Base-by-base conservation (phyloP, 2,329 filamentous ascomycete genomes). In the Cryphonectria radicalis region DNA sequence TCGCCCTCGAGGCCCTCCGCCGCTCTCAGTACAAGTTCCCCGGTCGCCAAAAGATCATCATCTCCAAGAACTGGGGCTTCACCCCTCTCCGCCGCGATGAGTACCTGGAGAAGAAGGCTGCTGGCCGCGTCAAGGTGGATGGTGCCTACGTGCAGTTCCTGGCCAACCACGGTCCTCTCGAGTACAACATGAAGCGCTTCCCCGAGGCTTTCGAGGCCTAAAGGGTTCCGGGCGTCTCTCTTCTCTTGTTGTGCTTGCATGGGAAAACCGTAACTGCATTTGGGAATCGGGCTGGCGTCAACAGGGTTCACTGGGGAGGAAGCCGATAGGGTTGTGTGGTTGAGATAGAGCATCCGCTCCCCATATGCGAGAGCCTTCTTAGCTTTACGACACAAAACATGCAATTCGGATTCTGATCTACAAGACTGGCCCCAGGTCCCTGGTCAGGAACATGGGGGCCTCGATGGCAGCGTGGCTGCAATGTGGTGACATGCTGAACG, bases 41-140 rank as follows among this genome's bases (percentile, higher is more conserved):
- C 78, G 96, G 96, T 86, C 95, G 96, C 88, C 96, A 99, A 91
- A 99, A 99, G 94, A 98, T 99, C 89, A 98, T 99, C 82, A 92
- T 98, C 88, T 97, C 93, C 90, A 99, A 98, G 94, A 99, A 99
- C 92, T 99, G 96, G 96, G 96, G 96, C 79, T 99, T 99, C 93
- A 99, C 96, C 75, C 95, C 95, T 83, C 93, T 99, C 81, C 92
- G 94, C 82, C 95, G 96, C 80, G 96, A 98, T 79, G 96, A 99
- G 86, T 99, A 98, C 89, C 88, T 97, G 83, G 90, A 94, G 86
- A 93, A 95, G 89, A 97, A 97, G 91, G 89, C 94, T 83, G 92
- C 92, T 81, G 96, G 96, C 83, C 92, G 91, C 83, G 92, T 99
- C 87, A 93, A 95, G 90, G 92, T 97, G 79, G 96, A 99, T 81